These are phyloP conservation scores for Phytophthora pini DNA, from an alignment of 352 stramenopile genomes.

Conservation along the genomic window DNA sequence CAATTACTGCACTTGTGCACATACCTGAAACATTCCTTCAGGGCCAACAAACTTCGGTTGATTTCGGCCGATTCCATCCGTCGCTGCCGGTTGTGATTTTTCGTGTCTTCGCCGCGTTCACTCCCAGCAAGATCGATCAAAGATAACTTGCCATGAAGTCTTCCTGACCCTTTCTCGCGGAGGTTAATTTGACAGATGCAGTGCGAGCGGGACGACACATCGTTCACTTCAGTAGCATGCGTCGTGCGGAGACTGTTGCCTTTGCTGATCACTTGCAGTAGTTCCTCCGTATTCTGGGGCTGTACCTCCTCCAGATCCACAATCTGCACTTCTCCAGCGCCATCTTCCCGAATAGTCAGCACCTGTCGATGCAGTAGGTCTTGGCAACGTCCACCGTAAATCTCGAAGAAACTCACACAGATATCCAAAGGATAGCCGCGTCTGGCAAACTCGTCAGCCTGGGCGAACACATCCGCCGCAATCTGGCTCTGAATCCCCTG, in stretches of 20 bases:
- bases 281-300: constrained; percentile 84
- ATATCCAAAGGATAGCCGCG: constrained; percentile 78
- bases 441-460: constrained; percentile 64
- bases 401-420: constrained; percentile 96
- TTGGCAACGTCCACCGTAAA: constrained; percentile 96
- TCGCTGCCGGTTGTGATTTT: constrained; percentile 92
- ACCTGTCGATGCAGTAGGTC: constrained; percentile 93
- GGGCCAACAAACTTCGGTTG: constrained; percentile 96
- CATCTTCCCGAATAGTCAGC: constrained; percentile 95
- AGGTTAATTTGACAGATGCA: constrained; percentile 96
- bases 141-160: constrained; percentile 90
- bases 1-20: constrained; percentile 4
- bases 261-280: constrained; percentile 94
- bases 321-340: constrained; percentile 94
- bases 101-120: constrained; percentile 96
- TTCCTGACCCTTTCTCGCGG: constrained; percentile 53
- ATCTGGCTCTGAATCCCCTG: constrained; percentile 87
- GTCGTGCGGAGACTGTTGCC: constrained; percentile 95
- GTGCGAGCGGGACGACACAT: constrained; percentile 95
- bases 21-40: constrained; percentile 97
- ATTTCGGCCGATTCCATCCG: constrained; percentile 97
- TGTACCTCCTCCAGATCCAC: constrained; percentile 94
- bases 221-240: constrained; percentile 96
- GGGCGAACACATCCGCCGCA: constrained; percentile 75
- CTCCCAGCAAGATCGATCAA: constrained; percentile 97